phyloP scores from a whole-genome alignment of 2,329 filamentous ascomycete genomes.

The Colletotrichum spaethianum region DNA sequence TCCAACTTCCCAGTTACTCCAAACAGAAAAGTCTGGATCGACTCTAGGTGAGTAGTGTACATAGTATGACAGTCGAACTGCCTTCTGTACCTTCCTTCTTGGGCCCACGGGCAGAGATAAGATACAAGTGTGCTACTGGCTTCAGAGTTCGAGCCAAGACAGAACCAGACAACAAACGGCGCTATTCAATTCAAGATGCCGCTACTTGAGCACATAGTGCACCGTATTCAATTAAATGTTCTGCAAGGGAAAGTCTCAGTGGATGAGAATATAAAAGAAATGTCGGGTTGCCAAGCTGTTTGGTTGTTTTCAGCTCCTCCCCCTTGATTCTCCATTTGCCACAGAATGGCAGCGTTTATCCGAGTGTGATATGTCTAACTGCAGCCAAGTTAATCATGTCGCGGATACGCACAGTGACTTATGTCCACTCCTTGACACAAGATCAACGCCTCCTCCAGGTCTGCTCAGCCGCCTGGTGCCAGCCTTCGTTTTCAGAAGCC shows the following conservation, averaged over 20 bases:
- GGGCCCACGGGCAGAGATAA: not conserved
- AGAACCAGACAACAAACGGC: not conserved
- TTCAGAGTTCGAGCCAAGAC: not conserved
- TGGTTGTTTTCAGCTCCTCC: not conserved
- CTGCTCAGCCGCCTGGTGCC: not conserved
- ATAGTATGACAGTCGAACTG: not conserved
- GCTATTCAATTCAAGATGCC: not conserved
- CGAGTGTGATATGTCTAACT: not conserved
- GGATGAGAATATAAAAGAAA: not conserved
- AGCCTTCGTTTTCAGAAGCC: not conserved
- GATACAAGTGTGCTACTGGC: not conserved
- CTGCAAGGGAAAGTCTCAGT: not conserved
- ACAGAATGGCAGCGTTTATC: not conserved
- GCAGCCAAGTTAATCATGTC: not conserved
- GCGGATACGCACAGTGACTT: not conserved
- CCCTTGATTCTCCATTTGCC: not conserved
- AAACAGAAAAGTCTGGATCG: no score
- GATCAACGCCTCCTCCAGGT: not conserved
- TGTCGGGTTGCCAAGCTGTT: not conserved
- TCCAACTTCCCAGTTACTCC: not conserved
- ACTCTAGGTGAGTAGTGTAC: no score
- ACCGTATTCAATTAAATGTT: not conserved
- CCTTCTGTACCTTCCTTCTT: not conserved
- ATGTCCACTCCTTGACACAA: not conserved
- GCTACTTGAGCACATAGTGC: no score